Conservation (phyloP, 768 basidiomycete species). For the Tulasnella sp. region DNA sequence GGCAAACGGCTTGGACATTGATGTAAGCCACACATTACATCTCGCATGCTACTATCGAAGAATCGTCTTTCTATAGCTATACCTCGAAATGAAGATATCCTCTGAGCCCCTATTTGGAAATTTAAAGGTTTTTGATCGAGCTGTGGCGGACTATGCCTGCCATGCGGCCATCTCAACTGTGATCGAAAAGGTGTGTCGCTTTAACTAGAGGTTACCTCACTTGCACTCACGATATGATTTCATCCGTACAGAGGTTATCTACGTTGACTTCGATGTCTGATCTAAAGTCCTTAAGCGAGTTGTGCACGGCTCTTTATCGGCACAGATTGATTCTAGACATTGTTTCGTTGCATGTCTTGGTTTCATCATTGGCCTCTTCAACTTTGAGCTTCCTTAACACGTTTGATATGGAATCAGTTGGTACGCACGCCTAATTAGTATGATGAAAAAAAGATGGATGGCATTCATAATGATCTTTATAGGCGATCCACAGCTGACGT, state of each 20-base stretch:
- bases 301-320: neutral
- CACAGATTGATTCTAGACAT: constrained; percentile 11
- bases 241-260: neutral
- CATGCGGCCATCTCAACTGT: constrained; percentile 5
- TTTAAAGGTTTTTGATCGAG: no score
- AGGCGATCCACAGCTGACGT: constrained; percentile 13
- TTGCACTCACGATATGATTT: neutral
- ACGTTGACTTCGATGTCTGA: neutral
- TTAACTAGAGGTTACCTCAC: neutral
- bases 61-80: no score
- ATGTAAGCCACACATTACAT: no score
- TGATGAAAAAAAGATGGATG: no score
- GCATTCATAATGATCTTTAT: neutral
- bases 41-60: no score
- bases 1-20: no score
- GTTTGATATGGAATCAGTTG: constrained; percentile 5
- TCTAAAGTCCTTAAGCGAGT: neutral
- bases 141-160: neutral
- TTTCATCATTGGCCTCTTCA: constrained; percentile 1
- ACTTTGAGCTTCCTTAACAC: neutral
- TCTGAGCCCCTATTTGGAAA: no score
- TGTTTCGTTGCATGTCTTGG: constrained; percentile 13
- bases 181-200: neutral
- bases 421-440: neutral
- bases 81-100: no score